Percentiles rank a stretch among this genome's conserved stretches.
These are phyloP conservation scores for Stemphylium beticola DNA, from an alignment of 2,329 filamentous ascomycete genomes.

Conservation along the genomic window DNA sequence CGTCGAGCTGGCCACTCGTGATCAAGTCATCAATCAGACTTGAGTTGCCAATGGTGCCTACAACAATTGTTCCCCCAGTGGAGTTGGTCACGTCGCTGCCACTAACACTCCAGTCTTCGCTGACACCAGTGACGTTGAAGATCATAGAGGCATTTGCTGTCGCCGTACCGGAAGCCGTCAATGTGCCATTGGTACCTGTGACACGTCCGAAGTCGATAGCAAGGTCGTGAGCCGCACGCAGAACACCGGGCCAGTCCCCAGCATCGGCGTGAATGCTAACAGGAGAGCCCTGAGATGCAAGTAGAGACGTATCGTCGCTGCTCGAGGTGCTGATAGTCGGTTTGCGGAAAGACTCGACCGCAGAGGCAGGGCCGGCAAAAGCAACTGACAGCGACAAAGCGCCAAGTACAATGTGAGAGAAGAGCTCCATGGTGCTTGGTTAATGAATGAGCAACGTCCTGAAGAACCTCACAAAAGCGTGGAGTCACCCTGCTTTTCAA, in stretches of 20 bases:
- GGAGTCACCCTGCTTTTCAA: constrained; percentile 22
- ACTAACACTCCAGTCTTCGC: constrained; percentile 42
- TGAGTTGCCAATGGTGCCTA: constrained; percentile 71
- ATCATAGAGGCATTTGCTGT: constrained; percentile 54
- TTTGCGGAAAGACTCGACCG: constrained; percentile 54
- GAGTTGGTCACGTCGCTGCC: constrained; percentile 11
- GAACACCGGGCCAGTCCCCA: constrained; percentile 70
- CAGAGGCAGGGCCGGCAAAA: constrained; percentile 33
- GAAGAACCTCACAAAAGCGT: constrained; percentile 5
- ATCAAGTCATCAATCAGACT: constrained; percentile 66
- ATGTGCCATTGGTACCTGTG: constrained; percentile 67
- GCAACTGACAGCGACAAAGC: constrained; percentile 33
- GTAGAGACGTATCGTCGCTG: constrained; percentile 45
- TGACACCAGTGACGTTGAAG: constrained; percentile 51
- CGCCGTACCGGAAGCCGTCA: constrained; percentile 59
- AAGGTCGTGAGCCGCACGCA: constrained; percentile 71
- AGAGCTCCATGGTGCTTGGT: constrained; percentile 36
- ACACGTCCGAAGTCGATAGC: constrained; percentile 74
- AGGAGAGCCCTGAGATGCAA: constrained; percentile 38
- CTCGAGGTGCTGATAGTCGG: constrained; percentile 56
- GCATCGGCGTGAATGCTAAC: constrained; percentile 45
- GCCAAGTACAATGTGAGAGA: constrained; percentile 33
- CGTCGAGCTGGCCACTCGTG: constrained; percentile 62
- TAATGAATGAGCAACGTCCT: constrained; percentile 12
- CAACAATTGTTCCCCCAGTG: constrained; percentile 63